These are phyloP conservation scores for Starmerella geochares DNA, from an alignment of 805 yeast genomes.

Conservation along the genomic window DNA sequence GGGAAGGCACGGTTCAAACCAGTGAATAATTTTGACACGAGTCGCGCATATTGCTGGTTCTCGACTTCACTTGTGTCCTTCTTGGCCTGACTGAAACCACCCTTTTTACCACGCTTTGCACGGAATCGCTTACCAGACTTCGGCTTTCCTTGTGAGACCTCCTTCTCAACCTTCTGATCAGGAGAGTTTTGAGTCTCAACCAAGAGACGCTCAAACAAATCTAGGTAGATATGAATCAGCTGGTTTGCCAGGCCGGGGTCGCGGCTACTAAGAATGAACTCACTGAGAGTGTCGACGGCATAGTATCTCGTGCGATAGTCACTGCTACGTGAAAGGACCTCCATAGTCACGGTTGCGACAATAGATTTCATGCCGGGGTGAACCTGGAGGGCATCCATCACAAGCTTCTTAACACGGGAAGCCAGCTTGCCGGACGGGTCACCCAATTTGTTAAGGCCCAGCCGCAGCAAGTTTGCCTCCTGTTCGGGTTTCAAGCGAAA, in stretches of 20 bases:
- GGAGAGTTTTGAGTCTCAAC: constrained; percentile 41
- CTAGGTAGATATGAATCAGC: constrained; percentile 73
- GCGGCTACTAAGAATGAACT: constrained; percentile 70
- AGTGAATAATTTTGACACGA: constrained; percentile 82
- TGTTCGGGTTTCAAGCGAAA: constrained; percentile 87
- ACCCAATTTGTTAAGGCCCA: constrained; percentile 90
- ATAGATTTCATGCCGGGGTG: constrained; percentile 94
- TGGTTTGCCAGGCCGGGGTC: constrained; percentile 77
- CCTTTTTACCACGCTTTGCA: constrained; percentile 71
- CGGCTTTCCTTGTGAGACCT: constrained; percentile 18
- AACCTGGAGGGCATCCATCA: constrained; percentile 70
- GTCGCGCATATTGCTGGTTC: constrained; percentile 70
- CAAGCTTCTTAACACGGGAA: constrained; percentile 72
- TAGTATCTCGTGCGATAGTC: constrained; percentile 87
- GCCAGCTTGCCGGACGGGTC: constrained; percentile 85
- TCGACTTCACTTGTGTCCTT: constrained; percentile 29
- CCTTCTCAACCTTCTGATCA: constrained; percentile 31
- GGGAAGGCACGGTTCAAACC: constrained; percentile 97
- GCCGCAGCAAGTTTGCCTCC: constrained; percentile 76
- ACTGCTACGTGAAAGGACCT: constrained; percentile 56
- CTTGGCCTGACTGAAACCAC: constrained; percentile 39
- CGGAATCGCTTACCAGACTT: constrained; percentile 47
- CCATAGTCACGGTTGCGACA: constrained; percentile 68
- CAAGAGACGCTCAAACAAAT: constrained; percentile 72
- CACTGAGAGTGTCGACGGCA: constrained; percentile 78